Evolutionary conservation across 768 basidiomycete species (phyloP), one percentile per base, ranked within the genome.

Genomic region (Boletus speciosus): DNA sequence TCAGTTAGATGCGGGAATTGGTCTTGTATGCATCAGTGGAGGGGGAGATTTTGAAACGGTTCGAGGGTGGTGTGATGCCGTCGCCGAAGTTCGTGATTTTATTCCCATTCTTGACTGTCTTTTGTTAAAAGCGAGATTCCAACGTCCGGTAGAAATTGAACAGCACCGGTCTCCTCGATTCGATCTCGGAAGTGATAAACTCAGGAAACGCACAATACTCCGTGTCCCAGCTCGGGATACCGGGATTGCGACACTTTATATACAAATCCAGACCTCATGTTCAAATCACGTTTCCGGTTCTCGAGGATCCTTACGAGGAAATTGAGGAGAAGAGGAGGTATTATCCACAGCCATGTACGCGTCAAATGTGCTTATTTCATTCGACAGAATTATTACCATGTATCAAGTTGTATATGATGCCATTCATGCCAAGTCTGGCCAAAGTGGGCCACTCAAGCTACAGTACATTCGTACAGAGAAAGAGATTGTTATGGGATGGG

Each of bases 401-500:
- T 99, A 99, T 69, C 93, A 98, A 70, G 81, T 74, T 6, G 68
- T 97, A 5, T 88, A 95, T 62, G 94, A 98, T 61, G 82, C 85
- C 0, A 86, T 99, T 16, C 96, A 98, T 64, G 90, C 88, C 8
- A 89, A 89, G 61, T 93, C 93, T 0, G 87, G 90, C 1, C 91
- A 93, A 63, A 83, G 83, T 49, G 81, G 81, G 2, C 79, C 88
- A 1, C 75, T 96, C 57, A 95, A 94, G 71, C 72, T 98, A 56
- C 88, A 96, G 57, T 97, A 90, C 65, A 76, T 96, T 12, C 82
- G 84, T 8, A 93, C 93, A 0, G 85, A 89, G 51, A 82, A 84
- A 42, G 97, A 98, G 74, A 85, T 86, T 51, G 84, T 96, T 27
- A 82, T 98, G 77, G 96, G 93, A 42, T 98, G 97, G 96, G 95